Evolutionary conservation across 2,329 filamentous ascomycete species (phyloP).

Genomic region (Leptodontidium sp.): DNA sequence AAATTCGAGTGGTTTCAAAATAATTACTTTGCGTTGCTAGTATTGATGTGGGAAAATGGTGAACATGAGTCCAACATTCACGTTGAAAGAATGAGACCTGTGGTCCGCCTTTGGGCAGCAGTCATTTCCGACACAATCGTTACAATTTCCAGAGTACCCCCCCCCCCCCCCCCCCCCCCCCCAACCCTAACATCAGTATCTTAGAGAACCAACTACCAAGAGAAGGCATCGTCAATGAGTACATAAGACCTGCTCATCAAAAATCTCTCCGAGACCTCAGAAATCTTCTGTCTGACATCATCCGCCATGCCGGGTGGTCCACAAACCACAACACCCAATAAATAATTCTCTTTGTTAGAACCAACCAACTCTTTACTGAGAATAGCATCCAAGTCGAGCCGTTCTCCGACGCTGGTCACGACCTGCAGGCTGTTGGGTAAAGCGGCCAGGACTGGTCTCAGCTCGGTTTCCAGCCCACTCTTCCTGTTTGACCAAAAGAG

Average conservation of each 20-base stretch:
- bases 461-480: slow-evolving; percentile 3
- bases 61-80: too few relatives aligned
- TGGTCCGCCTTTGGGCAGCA: too few relatives aligned
- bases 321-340: not conserved
- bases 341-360: not conserved
- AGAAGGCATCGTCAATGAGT: slow-evolving; percentile 14
- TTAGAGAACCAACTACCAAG: not conserved
- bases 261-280: not conserved
- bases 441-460: not conserved
- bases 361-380: not conserved
- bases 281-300: not conserved
- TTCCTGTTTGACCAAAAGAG: slow-evolving; percentile 5
- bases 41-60: too few relatives aligned
- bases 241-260: slow-evolving; percentile 8
- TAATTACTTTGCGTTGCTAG: too few relatives aligned
- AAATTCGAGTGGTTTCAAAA: too few relatives aligned
- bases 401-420: not conserved
- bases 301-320: slow-evolving; percentile 4
- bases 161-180: too few relatives aligned
- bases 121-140: too few relatives aligned
- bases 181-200: too few relatives aligned
- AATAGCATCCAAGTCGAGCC: slow-evolving; percentile 3
- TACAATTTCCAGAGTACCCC: too few relatives aligned
- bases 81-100: too few relatives aligned
- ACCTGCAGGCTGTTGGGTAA: not conserved